phyloP scores from a whole-genome alignment of 352 stramenopile species.

The Pythium aphanidermatum region DNA sequence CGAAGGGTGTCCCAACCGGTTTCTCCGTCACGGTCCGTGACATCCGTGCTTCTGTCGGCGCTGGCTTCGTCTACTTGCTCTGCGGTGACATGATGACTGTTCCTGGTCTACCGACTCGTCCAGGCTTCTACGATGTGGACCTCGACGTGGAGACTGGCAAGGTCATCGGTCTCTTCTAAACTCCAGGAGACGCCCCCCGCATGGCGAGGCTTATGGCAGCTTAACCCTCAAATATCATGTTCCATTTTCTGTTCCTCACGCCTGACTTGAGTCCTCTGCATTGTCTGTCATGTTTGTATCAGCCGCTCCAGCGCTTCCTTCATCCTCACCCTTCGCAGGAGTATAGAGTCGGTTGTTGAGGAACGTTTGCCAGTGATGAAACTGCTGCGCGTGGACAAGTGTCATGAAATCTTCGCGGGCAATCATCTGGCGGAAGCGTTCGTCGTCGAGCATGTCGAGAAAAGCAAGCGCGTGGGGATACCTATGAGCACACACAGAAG shows the following conservation, averaged over 20 bases:
- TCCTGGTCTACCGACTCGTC: slow-evolving; percentile 95
- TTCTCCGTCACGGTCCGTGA: slow-evolving; percentile 94
- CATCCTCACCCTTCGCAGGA: slow-evolving; percentile 12
- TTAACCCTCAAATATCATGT: too few relatives aligned
- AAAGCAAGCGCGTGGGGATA: slow-evolving; percentile 86
- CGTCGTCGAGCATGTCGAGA: slow-evolving; percentile 84
- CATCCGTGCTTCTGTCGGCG: slow-evolving; percentile 93
- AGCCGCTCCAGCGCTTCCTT: slow-evolving; percentile 4
- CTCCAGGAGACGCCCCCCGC: background rate
- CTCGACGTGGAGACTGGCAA: slow-evolving; percentile 92
- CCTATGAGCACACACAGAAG: slow-evolving; percentile 16
- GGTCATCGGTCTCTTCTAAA: slow-evolving; percentile 94
- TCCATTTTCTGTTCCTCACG: too few relatives aligned
- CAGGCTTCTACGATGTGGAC: slow-evolving; percentile 98
- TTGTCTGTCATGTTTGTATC: background rate
- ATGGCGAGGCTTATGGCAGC: too few relatives aligned
- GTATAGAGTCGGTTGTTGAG: slow-evolving; percentile 70
- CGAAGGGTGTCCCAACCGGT: slow-evolving; percentile 93
- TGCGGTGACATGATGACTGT: slow-evolving; percentile 99
- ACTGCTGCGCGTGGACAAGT: slow-evolving; percentile 83
- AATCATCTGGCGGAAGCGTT: slow-evolving; percentile 86
- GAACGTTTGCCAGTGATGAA: slow-evolving; percentile 88
- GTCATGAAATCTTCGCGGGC: slow-evolving; percentile 83
- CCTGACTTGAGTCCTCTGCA: background rate
- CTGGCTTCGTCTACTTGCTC: slow-evolving; percentile 94